A percentile compares a stretch with the other conserved stretches of the same genome.
These are phyloP conservation scores for Boletus reticulatus DNA, from an alignment of 768 basidiomycete species.

Conservation along the genomic window DNA sequence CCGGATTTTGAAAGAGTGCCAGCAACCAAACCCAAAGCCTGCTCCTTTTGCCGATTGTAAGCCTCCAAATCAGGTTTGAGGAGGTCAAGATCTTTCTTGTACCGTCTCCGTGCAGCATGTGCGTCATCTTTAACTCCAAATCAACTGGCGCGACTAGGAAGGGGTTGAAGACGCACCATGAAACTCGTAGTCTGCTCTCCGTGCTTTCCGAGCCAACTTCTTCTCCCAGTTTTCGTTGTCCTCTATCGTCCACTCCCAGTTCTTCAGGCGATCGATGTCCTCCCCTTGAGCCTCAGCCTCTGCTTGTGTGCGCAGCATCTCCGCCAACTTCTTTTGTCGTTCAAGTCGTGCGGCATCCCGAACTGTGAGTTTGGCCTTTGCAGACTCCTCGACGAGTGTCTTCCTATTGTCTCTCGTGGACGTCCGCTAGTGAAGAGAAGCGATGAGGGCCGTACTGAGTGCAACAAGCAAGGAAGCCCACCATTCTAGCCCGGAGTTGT, in stretches of 20 bases:
- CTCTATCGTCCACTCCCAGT: constrained; percentile 70
- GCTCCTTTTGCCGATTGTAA: constrained; percentile 89
- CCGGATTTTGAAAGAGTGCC: constrained; percentile 55
- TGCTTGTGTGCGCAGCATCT: constrained; percentile 77
- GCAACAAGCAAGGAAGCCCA: constrained; percentile 28
- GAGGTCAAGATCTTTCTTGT: constrained; percentile 88
- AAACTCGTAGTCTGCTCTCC: constrained; percentile 87
- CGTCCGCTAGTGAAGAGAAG: constrained; percentile 48
- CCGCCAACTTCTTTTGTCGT: constrained; percentile 86
- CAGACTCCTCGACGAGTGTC: constrained; percentile 82
- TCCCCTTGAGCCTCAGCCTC: constrained; percentile 92
- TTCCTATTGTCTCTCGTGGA: constrained; percentile 82
- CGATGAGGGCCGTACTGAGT: not conserved
- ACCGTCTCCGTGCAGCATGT: constrained; percentile 82
- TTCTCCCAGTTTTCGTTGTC: constrained; percentile 31
- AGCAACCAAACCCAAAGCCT: constrained; percentile 70
- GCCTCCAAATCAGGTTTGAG: constrained; percentile 85
- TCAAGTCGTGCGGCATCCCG: constrained; percentile 85
- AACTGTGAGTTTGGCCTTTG: constrained; percentile 70
- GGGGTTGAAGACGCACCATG: constrained; percentile 57
- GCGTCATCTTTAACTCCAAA: constrained; percentile 64
- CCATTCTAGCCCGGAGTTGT: constrained; percentile 76
- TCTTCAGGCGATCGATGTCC: constrained; percentile 91
- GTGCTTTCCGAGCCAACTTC: constrained; percentile 74
- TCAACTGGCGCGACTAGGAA: not conserved